Conservation (phyloP, 306 rosid genomes). For the Cyclanthera cordifolia region DNA sequence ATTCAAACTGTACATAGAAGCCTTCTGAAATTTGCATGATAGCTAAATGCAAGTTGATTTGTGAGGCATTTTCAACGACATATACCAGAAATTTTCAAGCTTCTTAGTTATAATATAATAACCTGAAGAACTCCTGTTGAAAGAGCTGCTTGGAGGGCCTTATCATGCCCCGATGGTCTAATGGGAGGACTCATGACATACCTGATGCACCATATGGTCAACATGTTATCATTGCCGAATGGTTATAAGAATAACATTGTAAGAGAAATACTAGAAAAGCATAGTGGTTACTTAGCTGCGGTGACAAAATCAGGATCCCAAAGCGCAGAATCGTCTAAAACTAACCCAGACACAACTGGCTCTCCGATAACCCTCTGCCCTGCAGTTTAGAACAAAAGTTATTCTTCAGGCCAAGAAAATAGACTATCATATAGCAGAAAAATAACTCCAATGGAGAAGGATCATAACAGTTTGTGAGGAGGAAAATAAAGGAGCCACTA, state of each 20-base stretch:
- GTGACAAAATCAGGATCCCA: slow-evolving; percentile 82
- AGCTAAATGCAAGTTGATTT: background rate
- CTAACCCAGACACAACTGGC: slow-evolving; percentile 76
- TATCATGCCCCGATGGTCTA: slow-evolving; percentile 64
- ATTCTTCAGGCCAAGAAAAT: background rate
- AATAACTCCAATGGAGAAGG: background rate
- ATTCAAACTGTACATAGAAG: background rate
- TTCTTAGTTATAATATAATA: background rate
- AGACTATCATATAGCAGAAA: background rate
- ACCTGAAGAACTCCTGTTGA: slow-evolving; percentile 81
- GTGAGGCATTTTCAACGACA: background rate
- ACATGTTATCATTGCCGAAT: background rate
- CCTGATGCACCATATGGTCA: slow-evolving; percentile 36
- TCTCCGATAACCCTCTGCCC: slow-evolving; percentile 85
- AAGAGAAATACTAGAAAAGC: slow-evolving; percentile 9
- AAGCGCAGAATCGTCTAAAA: slow-evolving; percentile 77
- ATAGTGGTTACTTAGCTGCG: slow-evolving; percentile 58
- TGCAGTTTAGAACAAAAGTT: slow-evolving; percentile 24
- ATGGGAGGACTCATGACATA: slow-evolving; percentile 97
- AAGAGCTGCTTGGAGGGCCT: slow-evolving; percentile 92
- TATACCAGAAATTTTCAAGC: background rate
- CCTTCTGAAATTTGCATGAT: slow-evolving; percentile 6
- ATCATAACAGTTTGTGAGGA: background rate
- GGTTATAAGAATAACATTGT: slow-evolving; percentile 12
- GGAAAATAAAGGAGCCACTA: background rate